Base-by-base conservation (phyloP, 169 alveolate species). In the Toxoplasma gondii region DNA sequence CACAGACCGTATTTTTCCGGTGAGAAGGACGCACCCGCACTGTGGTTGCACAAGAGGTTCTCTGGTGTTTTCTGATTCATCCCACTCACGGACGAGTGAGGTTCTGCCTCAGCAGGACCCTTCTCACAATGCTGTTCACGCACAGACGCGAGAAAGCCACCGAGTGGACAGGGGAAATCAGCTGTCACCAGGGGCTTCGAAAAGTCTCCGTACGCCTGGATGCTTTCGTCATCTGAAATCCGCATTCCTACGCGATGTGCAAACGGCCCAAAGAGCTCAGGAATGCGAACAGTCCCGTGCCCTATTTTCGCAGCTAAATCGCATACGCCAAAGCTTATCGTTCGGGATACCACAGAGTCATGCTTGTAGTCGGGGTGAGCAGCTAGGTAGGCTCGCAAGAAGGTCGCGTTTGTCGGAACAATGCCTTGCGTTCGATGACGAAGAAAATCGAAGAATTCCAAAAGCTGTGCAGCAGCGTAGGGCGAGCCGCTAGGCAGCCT, bases 321-420 rank as follows among this genome's bases (percentile, higher is more conserved):
- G 64, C 74, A 44, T 7, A 93, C 39, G 39, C 38, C 95, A 36
- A 41, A 88, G 58, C 84, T 5, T 17, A 69, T 93, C 19, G n/a
- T 49, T 19, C 49, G 53, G 34, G 95, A 24, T 12, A 93, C 67
- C 27, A 70, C 91, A 12, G 95, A 93, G 58, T 93, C 94, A 4
- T 53, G 88, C 67, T 88, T 43, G 91, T 93, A 93, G 43, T 19
- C 78, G 5, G 95, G 95, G 49, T 93, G 95, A 0, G 90, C 93
- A 10, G 58, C 38, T 12, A 93, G 87, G 67, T 43, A 90, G 31
- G 87, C 80, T 7, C 95, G 86, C 34, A 93, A 44, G 91, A 82
- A 93, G 41, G 88, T 36, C 24, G 95, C 95, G 34, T 86, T 64
- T 31, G 95, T 93, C 31, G 67, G 78, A n/a, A 93, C n/a, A 7